These are phyloP conservation scores for Plasmodium sp. DNA, from an alignment of 169 alveolate genomes.

Conservation along the genomic window DNA sequence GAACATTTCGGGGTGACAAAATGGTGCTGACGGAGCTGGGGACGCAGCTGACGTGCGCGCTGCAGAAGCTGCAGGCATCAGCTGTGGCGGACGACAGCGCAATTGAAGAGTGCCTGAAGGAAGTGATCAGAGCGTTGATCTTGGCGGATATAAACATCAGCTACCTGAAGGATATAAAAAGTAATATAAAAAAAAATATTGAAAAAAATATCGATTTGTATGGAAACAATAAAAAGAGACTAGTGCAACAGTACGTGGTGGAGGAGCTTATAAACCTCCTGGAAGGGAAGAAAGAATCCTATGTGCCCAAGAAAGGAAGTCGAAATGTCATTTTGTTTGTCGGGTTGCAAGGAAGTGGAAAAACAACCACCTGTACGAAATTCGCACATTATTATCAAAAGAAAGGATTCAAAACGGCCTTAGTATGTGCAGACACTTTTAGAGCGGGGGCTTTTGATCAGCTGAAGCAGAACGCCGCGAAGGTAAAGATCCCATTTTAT, in stretches of 20 bases:
- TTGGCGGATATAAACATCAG: conserved; percentile 95
- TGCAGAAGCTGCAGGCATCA: conserved; percentile 93
- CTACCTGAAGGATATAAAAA: conserved; percentile 91
- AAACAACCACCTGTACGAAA: conserved; percentile 99
- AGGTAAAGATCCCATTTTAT: conserved; percentile 98
- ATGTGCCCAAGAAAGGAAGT: conserved; percentile 93
- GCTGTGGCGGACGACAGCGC: conserved; percentile 95
- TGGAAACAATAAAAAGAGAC: conserved; percentile 87
- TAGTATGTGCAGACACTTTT: conserved; percentile 99
- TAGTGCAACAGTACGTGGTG: conserved; percentile 81
- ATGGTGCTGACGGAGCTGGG: conserved; percentile 99
- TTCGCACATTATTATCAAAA: conserved; percentile 97
- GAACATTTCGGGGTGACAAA: neutral
- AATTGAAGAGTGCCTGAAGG: conserved; percentile 92
- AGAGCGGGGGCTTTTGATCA: conserved; percentile 99
- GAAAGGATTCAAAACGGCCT: conserved; percentile 97
- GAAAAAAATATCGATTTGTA: conserved; percentile 84
- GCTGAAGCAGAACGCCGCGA: conserved; percentile 99
- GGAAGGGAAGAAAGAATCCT: conserved; percentile 93
- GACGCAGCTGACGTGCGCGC: conserved; percentile 93
- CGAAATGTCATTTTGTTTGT: conserved; percentile 98
- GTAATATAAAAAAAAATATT: conserved; percentile 89
- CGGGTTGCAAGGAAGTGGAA: conserved; percentile 99
- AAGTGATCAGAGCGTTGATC: conserved; percentile 93
- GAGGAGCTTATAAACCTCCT: conserved; percentile 95